These are phyloP conservation scores for Cladophialophora chaetospira DNA, from an alignment of 2,329 filamentous ascomycete species.

Conservation along the genomic window DNA sequence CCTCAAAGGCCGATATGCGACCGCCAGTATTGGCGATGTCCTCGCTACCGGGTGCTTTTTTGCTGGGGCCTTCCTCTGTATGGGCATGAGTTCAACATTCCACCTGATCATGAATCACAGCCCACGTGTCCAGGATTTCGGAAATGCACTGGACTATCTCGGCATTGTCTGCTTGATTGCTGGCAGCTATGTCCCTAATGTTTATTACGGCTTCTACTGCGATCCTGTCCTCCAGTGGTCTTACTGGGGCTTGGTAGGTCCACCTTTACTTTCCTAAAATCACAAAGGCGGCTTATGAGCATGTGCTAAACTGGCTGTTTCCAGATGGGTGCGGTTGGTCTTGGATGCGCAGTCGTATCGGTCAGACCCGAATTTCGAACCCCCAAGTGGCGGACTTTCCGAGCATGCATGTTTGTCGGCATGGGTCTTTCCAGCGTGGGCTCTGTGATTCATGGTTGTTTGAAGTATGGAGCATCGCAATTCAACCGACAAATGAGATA, in stretches of 20 bases:
- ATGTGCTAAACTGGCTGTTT: conserved; percentile 16
- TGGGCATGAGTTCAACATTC: conserved; percentile 30
- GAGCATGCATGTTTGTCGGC: conserved; percentile 32
- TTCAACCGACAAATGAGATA: too few species aligned
- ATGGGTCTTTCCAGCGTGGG: conserved; percentile 29
- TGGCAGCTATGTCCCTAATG: conserved; percentile 21
- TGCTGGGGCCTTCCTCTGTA: conserved; percentile 26
- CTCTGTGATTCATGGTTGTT: conserved; percentile 35
- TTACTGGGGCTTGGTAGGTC: conserved; percentile 22
- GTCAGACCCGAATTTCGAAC: conserved; percentile 27
- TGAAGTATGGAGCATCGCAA: conserved; percentile 36
- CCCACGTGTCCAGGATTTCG: conserved; percentile 30
- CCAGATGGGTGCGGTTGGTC: conserved; percentile 15
- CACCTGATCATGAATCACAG: conserved; percentile 39
- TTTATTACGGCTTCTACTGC: conserved; percentile 27
- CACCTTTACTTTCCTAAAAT: conserved; percentile 6
- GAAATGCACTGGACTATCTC: conserved; percentile 31
- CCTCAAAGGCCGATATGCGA: background rate
- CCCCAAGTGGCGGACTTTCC: conserved; percentile 35
- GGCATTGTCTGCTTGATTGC: conserved; percentile 26
- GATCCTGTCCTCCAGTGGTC: conserved; percentile 18
- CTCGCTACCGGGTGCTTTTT: conserved; percentile 30
- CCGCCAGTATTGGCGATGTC: conserved; percentile 21
- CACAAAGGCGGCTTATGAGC: conserved; percentile 1
- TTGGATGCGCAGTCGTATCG: too few species aligned